phyloP scores from a whole-genome alignment of 1,284 basidiomycete species.

The Tranzscheliella williamsii region DNA sequence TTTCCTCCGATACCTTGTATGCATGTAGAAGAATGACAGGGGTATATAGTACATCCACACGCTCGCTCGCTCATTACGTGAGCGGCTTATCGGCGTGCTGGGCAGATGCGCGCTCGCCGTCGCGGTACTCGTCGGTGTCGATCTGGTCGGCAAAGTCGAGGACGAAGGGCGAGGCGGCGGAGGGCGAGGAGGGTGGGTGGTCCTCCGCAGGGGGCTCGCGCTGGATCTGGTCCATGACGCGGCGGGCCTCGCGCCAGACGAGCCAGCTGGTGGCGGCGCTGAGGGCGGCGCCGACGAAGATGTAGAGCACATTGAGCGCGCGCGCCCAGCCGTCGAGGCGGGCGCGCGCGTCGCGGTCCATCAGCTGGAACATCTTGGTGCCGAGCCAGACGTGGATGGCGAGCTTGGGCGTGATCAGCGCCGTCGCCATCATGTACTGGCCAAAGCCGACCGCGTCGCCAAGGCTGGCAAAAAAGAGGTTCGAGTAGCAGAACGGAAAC shows the following conservation, averaged over 20 bases:
- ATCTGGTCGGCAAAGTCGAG: constrained; percentile 13
- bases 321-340: constrained; percentile 30
- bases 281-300: constrained; percentile 19
- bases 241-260: constrained; percentile 27
- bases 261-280: constrained; percentile 31
- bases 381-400: constrained; percentile 56
- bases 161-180: constrained; percentile 11
- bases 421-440: constrained; percentile 48
- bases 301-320: constrained; percentile 35
- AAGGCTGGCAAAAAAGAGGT: constrained; percentile 31
- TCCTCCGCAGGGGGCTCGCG: constrained; percentile 1
- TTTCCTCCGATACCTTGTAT: no score
- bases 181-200: no score
- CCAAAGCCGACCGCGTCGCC: constrained; percentile 28
- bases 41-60: no score
- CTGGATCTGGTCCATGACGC: constrained; percentile 17
- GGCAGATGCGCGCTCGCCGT: no score
- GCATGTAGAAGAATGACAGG: no score
- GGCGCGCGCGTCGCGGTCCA: constrained; percentile 38
- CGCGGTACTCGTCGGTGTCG: constrained; percentile 1
- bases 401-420: constrained; percentile 53
- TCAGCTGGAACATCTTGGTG: constrained; percentile 45
- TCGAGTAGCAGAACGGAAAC: constrained; percentile 49
- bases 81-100: no score
- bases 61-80: no score